These are phyloP conservation scores for Asterophora lycoperdoides DNA, from an alignment of 768 basidiomycete species.

Conservation along the genomic window DNA sequence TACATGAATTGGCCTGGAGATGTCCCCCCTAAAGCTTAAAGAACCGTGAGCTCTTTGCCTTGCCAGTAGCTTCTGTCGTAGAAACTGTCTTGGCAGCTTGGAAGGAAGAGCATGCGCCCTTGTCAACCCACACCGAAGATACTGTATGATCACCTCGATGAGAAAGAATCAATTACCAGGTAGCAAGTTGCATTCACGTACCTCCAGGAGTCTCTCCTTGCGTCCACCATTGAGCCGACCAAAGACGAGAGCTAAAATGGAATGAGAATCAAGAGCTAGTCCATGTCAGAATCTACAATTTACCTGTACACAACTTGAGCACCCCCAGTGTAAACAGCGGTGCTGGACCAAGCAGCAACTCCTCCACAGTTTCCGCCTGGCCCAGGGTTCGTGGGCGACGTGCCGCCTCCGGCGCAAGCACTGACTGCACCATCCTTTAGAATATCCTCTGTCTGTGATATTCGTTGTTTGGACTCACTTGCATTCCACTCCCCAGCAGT, in stretches of 20 bases:
- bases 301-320: conserved; percentile 48
- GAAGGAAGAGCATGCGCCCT: conserved; percentile 43
- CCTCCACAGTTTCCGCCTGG: conserved; percentile 40
- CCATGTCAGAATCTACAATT: conserved; percentile 15
- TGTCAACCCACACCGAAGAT: conserved; percentile 49
- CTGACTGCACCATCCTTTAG: conserved; percentile 36
- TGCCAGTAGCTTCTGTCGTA: conserved; percentile 3
- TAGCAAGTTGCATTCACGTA: conserved; percentile 19
- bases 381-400: conserved; percentile 10
- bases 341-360: conserved; percentile 47
- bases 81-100: conserved; percentile 18
- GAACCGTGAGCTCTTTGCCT: conserved; percentile 22
- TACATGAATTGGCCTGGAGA: no score
- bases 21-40: conserved; percentile 18
- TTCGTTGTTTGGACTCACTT: conserved; percentile 35
- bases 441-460: not conserved
- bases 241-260: conserved; percentile 30
- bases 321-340: conserved; percentile 47
- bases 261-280: conserved; percentile 4
- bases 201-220: conserved; percentile 53
- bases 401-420: conserved; percentile 40
- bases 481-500: conserved; percentile 61
- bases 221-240: conserved; percentile 61
- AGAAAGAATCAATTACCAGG: not conserved
- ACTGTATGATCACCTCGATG: conserved; percentile 27